Conservation (phyloP, 2,329 filamentous ascomycete genomes). For the Pestalotiopsis sp. region DNA sequence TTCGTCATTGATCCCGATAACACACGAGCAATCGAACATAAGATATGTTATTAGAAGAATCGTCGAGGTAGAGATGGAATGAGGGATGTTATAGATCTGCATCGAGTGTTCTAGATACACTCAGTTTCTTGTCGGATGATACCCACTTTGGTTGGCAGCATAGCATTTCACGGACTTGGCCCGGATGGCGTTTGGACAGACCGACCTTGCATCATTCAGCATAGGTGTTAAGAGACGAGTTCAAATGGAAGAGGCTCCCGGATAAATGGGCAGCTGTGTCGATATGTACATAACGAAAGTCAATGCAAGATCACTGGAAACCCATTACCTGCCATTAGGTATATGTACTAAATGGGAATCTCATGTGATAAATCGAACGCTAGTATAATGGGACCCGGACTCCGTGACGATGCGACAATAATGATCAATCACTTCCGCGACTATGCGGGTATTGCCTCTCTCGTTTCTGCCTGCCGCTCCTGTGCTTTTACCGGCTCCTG, state of each 20-base stretch:
- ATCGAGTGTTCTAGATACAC: background rate
- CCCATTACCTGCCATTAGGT: background rate
- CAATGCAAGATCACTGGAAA: background rate
- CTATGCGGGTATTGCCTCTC: constrained; percentile 30
- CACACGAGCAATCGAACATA: background rate
- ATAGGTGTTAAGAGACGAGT: background rate
- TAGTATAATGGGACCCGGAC: background rate
- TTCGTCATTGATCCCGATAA: background rate
- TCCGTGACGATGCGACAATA: constrained; percentile 3
- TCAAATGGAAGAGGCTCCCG: too few relatives aligned
- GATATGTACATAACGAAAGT: background rate
- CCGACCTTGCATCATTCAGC: background rate
- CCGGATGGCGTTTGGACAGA: background rate
- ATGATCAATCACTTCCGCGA: background rate
- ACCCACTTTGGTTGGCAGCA: constrained; percentile 1
- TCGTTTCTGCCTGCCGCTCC: constrained; percentile 23
- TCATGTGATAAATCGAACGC: background rate
- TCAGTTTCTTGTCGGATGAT: background rate
- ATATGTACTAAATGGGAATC: background rate
- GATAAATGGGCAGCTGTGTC: background rate
- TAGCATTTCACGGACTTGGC: background rate
- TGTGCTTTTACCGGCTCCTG: constrained; percentile 11
- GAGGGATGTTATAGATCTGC: background rate
- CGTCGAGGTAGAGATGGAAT: background rate
- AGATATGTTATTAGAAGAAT: background rate